Evolutionary conservation across 768 basidiomycete species (phyloP).

Genomic region (Lactifluus piperatus): DNA sequence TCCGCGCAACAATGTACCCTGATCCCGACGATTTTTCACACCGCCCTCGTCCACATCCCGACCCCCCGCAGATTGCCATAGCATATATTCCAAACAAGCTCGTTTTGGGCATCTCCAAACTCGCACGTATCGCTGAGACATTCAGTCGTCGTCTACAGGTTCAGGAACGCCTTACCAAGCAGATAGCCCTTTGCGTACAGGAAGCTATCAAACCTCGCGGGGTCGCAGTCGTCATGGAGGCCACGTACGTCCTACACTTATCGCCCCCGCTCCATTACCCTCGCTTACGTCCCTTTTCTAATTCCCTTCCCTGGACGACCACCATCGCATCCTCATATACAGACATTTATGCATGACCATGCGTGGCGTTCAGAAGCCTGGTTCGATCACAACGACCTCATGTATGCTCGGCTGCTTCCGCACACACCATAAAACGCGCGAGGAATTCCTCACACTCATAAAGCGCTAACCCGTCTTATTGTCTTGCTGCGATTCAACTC

Average conservation of each 20-base stretch:
- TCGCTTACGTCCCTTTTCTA: slow-evolving; percentile 9
- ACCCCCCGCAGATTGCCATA: slow-evolving; percentile 73
- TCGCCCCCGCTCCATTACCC: neutral
- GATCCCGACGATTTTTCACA: slow-evolving; percentile 15
- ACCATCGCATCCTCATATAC: neutral
- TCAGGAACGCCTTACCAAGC: slow-evolving; percentile 94
- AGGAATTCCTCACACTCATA: slow-evolving; percentile 89
- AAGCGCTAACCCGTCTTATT: slow-evolving; percentile 31
- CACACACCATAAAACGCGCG: slow-evolving; percentile 96
- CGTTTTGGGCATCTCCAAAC: slow-evolving; percentile 18
- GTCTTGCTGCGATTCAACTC: slow-evolving; percentile 41
- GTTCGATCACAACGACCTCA: slow-evolving; percentile 88
- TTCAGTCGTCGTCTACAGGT: slow-evolving; percentile 90
- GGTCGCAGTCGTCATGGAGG: slow-evolving; percentile 99
- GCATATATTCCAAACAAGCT: slow-evolving; percentile 31
- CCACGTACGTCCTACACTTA: slow-evolving; percentile 63
- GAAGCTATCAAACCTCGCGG: slow-evolving; percentile 97
- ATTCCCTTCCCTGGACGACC: slow-evolving; percentile 1
- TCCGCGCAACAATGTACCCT: neutral
- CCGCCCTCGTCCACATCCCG: neutral
- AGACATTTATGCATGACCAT: slow-evolving; percentile 99
- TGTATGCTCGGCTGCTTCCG: slow-evolving; percentile 99
- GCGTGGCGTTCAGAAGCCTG: slow-evolving; percentile 99
- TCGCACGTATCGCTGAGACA: slow-evolving; percentile 18
- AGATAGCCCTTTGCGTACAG: slow-evolving; percentile 96